Evolutionary conservation across 371 early-diverging fungal genomes (phyloP), one percentile per base, ranked within the genome.

Genomic region (Umbelopsis sp.): DNA sequence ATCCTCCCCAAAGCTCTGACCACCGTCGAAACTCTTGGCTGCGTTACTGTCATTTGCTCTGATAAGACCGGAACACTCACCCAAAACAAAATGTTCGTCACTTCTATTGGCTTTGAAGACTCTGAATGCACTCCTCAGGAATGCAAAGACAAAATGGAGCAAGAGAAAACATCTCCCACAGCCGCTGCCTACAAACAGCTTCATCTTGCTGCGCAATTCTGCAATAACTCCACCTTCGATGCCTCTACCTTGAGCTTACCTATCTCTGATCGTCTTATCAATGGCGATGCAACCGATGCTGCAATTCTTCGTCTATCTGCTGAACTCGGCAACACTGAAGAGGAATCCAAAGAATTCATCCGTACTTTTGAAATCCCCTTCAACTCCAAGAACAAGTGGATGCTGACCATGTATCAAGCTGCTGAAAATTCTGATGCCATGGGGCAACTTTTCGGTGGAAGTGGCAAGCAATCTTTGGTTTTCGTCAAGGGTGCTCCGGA

Each of bases 401-500:
- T 94, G 94, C 86, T 86, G 72, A 88, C 89, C 22, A 75, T 92
- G 5, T 89, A 84, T 74, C 77, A 78, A 41, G 79, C 71, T 92
- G 22, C 94, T 93, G 74, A 85, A 84, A 50, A 81, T 92, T 14
- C 72, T 93, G 44, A 76, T 74, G 38, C 81, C 85, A 16, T 91
- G 87, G 86, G 81, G 81, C 22, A 76, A 69, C 29, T 88, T 82
- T 74, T 70, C 89, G 37, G 50, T 32, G 41, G 41, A 41, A 11
- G 84, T 85, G 7, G 32, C 69, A 0, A 48, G 67, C 25, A 53
- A 65, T 85, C 57, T 35, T 69, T 76, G 5, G 65, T 86, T 29
- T 74, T 89, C 70, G 93, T 95, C 53, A 98, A 98, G 76, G 98
- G 98, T 65, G 98, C 98, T 12, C 97, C 97, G 24, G 98, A 98